Evolutionary conservation across 2,329 filamentous ascomycete species (phyloP).

Genomic region (Didymosphaeria variabile): DNA sequence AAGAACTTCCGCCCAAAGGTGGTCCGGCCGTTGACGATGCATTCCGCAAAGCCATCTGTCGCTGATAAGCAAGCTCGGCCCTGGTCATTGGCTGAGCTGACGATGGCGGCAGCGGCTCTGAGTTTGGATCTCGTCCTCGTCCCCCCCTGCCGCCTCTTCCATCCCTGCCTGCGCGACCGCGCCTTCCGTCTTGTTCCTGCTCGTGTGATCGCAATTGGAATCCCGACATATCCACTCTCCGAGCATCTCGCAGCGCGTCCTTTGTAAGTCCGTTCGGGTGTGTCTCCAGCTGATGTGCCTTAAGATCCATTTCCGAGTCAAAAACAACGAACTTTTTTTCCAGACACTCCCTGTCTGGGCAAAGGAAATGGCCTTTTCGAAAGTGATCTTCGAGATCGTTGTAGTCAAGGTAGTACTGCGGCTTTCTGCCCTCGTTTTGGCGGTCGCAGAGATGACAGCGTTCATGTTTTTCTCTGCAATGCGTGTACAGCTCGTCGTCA

Average conservation of each 20-base stretch:
- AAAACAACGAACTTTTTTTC: slow-evolving; percentile 99
- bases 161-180: slow-evolving; percentile 34
- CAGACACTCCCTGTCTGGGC: slow-evolving; percentile 83
- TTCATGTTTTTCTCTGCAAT: slow-evolving; percentile 94
- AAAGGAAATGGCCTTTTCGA: slow-evolving; percentile 84
- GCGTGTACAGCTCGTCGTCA: slow-evolving; percentile 91
- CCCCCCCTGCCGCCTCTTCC: slow-evolving; percentile 59
- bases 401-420: slow-evolving; percentile 93
- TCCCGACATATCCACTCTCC: slow-evolving; percentile 83
- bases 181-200: slow-evolving; percentile 65
- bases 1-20: slow-evolving; percentile 86
- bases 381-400: slow-evolving; percentile 88
- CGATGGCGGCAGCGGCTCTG: slow-evolving; percentile 78
- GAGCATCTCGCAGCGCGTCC: slow-evolving; percentile 81
- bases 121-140: slow-evolving; percentile 83
- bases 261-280: slow-evolving; percentile 85
- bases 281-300: slow-evolving; percentile 86
- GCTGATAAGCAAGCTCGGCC: slow-evolving; percentile 90
- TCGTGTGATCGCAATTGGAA: slow-evolving; percentile 84
- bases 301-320: slow-evolving; percentile 91
- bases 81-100: slow-evolving; percentile 82
- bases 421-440: slow-evolving; percentile 67
- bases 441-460: slow-evolving; percentile 94
- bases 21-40: slow-evolving; percentile 81
- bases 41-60: slow-evolving; percentile 90